Evolutionary conservation across 139 green algal species (phyloP).

Genomic region (Chlorella vulgaris): DNA sequence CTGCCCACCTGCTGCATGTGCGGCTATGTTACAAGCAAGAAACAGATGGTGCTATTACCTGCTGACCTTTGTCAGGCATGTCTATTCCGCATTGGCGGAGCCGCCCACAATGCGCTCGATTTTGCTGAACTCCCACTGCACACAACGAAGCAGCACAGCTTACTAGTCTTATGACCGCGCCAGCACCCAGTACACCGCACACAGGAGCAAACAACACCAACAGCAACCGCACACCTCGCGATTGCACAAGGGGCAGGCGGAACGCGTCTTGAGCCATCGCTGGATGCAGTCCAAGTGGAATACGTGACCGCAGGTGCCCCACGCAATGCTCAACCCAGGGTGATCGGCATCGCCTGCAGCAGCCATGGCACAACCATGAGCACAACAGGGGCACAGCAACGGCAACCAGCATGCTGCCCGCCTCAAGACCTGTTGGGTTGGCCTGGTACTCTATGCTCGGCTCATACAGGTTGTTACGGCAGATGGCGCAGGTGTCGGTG

Average conservation of each 20-base stretch:
- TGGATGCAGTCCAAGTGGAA: constrained; percentile 99
- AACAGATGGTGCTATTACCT: no score
- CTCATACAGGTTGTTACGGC: constrained; percentile 98
- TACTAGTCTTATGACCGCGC: background rate
- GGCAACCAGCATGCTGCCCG: background rate
- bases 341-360: constrained; percentile 78
- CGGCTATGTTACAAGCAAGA: no score
- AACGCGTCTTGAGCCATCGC: constrained; percentile 92
- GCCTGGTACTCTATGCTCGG: constrained; percentile 98
- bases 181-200: no score
- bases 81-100: constrained; percentile 48
- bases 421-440: constrained; percentile 82
- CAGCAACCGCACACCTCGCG: background rate
- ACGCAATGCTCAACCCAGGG: constrained; percentile 91
- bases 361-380: background rate
- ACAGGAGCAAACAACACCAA: background rate
- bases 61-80: no score
- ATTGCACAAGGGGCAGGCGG: constrained; percentile 36
- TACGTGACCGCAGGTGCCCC: constrained; percentile 94
- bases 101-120: constrained; percentile 8
- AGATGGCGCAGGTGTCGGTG: constrained; percentile 97
- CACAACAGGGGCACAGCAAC: background rate
- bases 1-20: no score
- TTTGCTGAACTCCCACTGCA: background rate
- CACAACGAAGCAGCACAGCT: constrained; percentile 55